Evolutionary conservation across 2,329 filamentous ascomycete genomes (phyloP).

Genomic region (Dothistroma pini): DNA sequence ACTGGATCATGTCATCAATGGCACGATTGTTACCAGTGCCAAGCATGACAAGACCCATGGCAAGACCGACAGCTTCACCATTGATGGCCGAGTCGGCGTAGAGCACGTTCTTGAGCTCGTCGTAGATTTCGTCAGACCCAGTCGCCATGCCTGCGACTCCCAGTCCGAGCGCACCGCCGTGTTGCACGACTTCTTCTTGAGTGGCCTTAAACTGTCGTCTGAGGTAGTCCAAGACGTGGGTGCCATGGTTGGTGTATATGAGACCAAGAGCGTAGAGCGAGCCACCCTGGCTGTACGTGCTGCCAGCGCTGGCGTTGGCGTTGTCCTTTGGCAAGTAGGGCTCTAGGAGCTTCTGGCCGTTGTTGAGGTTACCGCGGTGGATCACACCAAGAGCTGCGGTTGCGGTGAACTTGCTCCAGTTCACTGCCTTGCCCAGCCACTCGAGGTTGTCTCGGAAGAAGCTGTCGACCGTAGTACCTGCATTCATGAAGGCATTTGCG

Average conservation of each 20-base stretch:
- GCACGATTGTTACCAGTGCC: slow-evolving; percentile 95
- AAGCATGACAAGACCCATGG: slow-evolving; percentile 98
- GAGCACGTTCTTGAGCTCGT: slow-evolving; percentile 82
- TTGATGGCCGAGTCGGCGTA: slow-evolving; percentile 95
- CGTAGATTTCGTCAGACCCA: slow-evolving; percentile 83
- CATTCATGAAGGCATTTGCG: slow-evolving; percentile 99
- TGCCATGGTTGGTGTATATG: slow-evolving; percentile 96
- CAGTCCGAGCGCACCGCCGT: slow-evolving; percentile 89
- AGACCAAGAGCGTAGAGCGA: slow-evolving; percentile 92
- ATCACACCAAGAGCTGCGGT: slow-evolving; percentile 96
- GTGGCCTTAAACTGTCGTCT: slow-evolving; percentile 70
- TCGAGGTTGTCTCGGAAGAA: slow-evolving; percentile 98
- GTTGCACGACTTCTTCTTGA: slow-evolving; percentile 90
- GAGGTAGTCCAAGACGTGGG: slow-evolving; percentile 79
- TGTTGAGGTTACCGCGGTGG: slow-evolving; percentile 88
- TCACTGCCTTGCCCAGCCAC: slow-evolving; percentile 96
- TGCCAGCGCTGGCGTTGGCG: slow-evolving; percentile 67
- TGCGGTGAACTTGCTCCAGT: slow-evolving; percentile 99
- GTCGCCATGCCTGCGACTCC: slow-evolving; percentile 98
- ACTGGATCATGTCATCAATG: slow-evolving; percentile 94
- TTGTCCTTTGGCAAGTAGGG: slow-evolving; percentile 84
- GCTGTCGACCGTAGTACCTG: slow-evolving; percentile 94
- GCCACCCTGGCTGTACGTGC: slow-evolving; percentile 92
- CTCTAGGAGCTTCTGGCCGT: slow-evolving; percentile 88
- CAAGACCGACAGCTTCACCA: slow-evolving; percentile 89